Conservation (phyloP, 2,329 filamentous ascomycete species). For the Volutella citrinella region DNA sequence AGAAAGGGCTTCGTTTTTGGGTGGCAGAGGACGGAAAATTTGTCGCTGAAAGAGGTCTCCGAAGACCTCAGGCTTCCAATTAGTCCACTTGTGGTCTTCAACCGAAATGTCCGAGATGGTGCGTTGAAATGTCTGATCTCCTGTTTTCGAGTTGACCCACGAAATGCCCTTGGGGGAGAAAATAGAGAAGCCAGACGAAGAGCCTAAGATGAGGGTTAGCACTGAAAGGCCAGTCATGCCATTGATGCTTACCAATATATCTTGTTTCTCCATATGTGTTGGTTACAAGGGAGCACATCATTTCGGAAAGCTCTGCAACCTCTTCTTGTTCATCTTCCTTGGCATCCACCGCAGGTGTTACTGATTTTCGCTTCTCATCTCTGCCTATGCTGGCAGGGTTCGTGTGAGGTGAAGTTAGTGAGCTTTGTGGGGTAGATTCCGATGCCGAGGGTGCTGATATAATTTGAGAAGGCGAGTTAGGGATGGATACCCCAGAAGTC, state of each 20-base stretch:
- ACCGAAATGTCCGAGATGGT: constrained; percentile 93
- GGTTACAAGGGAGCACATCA: constrained; percentile 98
- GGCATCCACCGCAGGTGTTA: constrained; percentile 20
- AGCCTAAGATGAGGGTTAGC: too few relatives aligned
- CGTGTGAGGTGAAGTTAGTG: constrained; percentile 50
- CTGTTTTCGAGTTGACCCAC: constrained; percentile 97
- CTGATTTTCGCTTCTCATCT: constrained; percentile 31
- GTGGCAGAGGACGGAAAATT: constrained; percentile 78
- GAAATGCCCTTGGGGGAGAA: constrained; percentile 97
- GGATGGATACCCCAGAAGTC: constrained; percentile 44
- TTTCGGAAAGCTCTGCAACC: constrained; percentile 86
- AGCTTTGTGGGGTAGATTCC: constrained; percentile 49
- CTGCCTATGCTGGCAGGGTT: constrained; percentile 37
- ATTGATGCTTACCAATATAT: constrained; percentile 86
- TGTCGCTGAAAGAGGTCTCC: constrained; percentile 84
- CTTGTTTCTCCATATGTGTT: constrained; percentile 92
- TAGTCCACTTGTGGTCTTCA: constrained; percentile 92
- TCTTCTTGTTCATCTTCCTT: constrained; percentile 48
- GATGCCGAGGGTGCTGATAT: constrained; percentile 35
- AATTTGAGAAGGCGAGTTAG: constrained; percentile 49
- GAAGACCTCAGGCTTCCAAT: constrained; percentile 98
- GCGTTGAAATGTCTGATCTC: constrained; percentile 89
- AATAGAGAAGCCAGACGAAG: constrained; percentile 96
- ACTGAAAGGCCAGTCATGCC: too few relatives aligned
- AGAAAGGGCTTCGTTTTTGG: constrained; percentile 83